Conservation (phyloP, 495 filamentous ascomycete species). For the Apodospora peruviana region DNA sequence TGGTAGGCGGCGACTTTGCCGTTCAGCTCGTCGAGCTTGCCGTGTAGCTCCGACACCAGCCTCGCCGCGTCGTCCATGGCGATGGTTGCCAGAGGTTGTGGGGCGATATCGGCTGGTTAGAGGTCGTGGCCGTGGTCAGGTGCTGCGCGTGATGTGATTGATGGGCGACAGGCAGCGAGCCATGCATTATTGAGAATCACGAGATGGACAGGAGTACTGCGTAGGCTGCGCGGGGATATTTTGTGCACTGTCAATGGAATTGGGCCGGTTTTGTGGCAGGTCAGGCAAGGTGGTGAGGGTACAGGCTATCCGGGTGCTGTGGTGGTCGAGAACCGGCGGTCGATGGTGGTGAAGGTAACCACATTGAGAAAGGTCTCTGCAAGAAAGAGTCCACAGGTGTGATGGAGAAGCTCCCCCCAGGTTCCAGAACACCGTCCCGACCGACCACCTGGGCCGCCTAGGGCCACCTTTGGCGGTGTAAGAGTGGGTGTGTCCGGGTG, state of each 20-base stretch:
- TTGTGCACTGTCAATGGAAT: neutral
- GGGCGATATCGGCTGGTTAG: slow-evolving; percentile 8
- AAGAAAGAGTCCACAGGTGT: too few relatives aligned
- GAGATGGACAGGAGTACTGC: neutral
- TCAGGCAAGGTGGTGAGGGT: too few relatives aligned
- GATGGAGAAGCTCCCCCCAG: too few relatives aligned
- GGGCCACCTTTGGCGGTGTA: neutral
- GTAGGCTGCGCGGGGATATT: neutral
- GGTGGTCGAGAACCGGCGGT: too few relatives aligned
- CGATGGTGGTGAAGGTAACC: too few relatives aligned
- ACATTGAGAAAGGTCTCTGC: too few relatives aligned
- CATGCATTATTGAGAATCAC: slow-evolving; percentile 9
- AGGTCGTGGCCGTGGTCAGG: too few relatives aligned
- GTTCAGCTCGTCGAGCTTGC: slow-evolving; percentile 46
- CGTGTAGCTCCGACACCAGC: slow-evolving; percentile 43
- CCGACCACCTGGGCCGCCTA: too few relatives aligned
- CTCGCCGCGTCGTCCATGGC: slow-evolving; percentile 44
- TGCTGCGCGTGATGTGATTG: slow-evolving; percentile 19
- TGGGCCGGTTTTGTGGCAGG: too few relatives aligned
- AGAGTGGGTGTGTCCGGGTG: neutral
- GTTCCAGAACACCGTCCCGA: too few relatives aligned
- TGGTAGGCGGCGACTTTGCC: slow-evolving; percentile 45
- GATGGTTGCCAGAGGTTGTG: neutral
- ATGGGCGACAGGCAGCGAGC: slow-evolving; percentile 10
- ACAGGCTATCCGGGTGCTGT: too few relatives aligned